Conservation (phyloP, 2,329 filamentous ascomycete genomes). For the Phaeosphaeria sp. region DNA sequence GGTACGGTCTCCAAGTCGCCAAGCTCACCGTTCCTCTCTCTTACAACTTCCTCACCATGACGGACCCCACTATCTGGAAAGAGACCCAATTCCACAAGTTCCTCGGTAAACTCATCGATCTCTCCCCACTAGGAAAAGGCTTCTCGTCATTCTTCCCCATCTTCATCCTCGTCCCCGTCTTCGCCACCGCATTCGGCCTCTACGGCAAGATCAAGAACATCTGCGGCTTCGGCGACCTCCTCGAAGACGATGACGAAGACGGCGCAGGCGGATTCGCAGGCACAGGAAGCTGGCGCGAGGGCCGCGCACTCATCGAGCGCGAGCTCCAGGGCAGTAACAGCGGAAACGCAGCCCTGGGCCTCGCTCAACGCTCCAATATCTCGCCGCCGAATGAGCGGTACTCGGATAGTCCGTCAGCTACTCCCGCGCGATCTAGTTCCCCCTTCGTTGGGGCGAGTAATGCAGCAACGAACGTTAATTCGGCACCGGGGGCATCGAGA, state of each 20-base stretch:
- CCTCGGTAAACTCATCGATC: slow-evolving; percentile 80
- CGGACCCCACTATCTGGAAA: slow-evolving; percentile 74
- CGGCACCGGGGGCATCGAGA: slow-evolving; percentile 13
- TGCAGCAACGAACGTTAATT: slow-evolving; percentile 8
- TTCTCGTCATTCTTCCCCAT: slow-evolving; percentile 91
- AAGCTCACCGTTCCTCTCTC: slow-evolving; percentile 90
- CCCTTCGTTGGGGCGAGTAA: too few species aligned
- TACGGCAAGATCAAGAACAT: slow-evolving; percentile 81
- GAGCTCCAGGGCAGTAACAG: slow-evolving; percentile 63
- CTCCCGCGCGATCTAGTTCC: too few species aligned
- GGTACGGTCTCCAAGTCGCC: slow-evolving; percentile 93
- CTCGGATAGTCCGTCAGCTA: slow-evolving; percentile 19
- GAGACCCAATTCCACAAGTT: slow-evolving; percentile 88
- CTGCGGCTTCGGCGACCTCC: slow-evolving; percentile 79
- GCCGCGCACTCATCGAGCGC: slow-evolving; percentile 85
- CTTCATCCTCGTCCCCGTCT: slow-evolving; percentile 84
- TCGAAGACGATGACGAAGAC: slow-evolving; percentile 78
- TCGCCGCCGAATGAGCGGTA: slow-evolving; percentile 33
- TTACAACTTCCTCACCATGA: slow-evolving; percentile 96
- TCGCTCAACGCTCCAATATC: slow-evolving; percentile 25
- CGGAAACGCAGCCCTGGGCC: slow-evolving; percentile 44
- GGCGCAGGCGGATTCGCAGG: slow-evolving; percentile 71
- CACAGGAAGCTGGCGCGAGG: slow-evolving; percentile 88
- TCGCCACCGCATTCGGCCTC: slow-evolving; percentile 85
- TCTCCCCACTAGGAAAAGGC: slow-evolving; percentile 80